Conservation (phyloP, 2,329 filamentous ascomycete genomes). For the Aspergillus intermedius region DNA sequence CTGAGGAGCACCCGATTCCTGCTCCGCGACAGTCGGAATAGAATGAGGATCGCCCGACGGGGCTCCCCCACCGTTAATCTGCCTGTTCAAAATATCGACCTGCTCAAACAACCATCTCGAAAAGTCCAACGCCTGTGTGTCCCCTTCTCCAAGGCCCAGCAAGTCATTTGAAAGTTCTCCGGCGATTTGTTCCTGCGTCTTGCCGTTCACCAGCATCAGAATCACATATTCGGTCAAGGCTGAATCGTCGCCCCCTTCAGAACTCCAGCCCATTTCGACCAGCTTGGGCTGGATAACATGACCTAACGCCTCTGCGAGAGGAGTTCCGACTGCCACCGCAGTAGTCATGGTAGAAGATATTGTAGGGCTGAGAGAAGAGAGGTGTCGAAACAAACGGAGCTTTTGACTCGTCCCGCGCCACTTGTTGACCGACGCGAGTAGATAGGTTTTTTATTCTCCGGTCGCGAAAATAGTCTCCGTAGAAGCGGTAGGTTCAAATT, state of each 20-base stretch:
- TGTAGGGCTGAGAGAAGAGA: slow-evolving; percentile 12
- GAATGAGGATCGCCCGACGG: slow-evolving; percentile 10
- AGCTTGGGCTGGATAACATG: slow-evolving; percentile 82
- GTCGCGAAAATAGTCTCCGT: background rate
- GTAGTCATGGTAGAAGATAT: slow-evolving; percentile 57
- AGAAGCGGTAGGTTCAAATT: background rate
- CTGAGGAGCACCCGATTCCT: slow-evolving; percentile 24
- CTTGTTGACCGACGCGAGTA: background rate
- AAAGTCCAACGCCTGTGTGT: slow-evolving; percentile 75
- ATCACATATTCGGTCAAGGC: slow-evolving; percentile 94
- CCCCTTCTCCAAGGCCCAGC: slow-evolving; percentile 72
- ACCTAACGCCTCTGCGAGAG: slow-evolving; percentile 77
- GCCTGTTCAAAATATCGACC: slow-evolving; percentile 60
- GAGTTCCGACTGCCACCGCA: slow-evolving; percentile 69
- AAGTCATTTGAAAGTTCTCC: slow-evolving; percentile 82
- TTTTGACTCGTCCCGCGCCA: background rate
- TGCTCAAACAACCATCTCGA: slow-evolving; percentile 91
- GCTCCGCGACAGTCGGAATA: slow-evolving; percentile 29
- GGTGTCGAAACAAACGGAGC: slow-evolving; percentile 1
- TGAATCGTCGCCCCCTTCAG: slow-evolving; percentile 70
- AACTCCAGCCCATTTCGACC: slow-evolving; percentile 86
- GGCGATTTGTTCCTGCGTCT: slow-evolving; percentile 83
- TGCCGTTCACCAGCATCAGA: slow-evolving; percentile 93
- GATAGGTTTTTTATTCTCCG: background rate
- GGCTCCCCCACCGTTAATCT: slow-evolving; percentile 49